Evolutionary conservation across 2,329 filamentous ascomycete genomes (phyloP).

Genomic region (Ophiostoma pallidulum): DNA sequence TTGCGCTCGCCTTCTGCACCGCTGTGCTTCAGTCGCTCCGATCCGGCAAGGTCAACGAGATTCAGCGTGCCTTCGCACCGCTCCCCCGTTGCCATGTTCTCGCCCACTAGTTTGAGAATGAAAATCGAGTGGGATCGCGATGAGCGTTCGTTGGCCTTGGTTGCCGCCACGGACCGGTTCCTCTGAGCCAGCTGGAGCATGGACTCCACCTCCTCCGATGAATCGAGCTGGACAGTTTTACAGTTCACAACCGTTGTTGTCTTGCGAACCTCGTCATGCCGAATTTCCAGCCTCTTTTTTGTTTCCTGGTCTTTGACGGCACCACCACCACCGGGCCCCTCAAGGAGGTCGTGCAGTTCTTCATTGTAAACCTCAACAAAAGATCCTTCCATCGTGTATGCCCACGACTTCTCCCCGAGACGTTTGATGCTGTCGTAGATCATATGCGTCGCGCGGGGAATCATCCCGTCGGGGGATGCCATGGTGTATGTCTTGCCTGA

Average conservation of each 20-base stretch:
- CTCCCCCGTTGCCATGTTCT: slow-evolving; percentile 68
- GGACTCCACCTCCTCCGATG: slow-evolving; percentile 66
- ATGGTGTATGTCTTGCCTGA: slow-evolving; percentile 97
- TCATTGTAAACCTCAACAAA: slow-evolving; percentile 99
- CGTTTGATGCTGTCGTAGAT: slow-evolving; percentile 83
- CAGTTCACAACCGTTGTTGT: slow-evolving; percentile 76
- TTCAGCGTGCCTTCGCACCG: slow-evolving; percentile 89
- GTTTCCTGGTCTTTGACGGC: slow-evolving; percentile 53
- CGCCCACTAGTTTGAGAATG: slow-evolving; percentile 68
- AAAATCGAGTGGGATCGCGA: slow-evolving; percentile 95
- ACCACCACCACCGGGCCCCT: slow-evolving; percentile 25
- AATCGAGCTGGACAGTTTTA: slow-evolving; percentile 66
- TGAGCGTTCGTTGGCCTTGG: slow-evolving; percentile 93
- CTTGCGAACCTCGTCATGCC: slow-evolving; percentile 73
- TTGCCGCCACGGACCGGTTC: slow-evolving; percentile 88
- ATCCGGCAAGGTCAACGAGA: slow-evolving; percentile 89
- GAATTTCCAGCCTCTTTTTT: slow-evolving; percentile 80
- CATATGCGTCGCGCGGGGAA: slow-evolving; percentile 83
- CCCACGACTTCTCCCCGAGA: slow-evolving; percentile 85
- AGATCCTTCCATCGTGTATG: slow-evolving; percentile 85
- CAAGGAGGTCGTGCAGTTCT: slow-evolving; percentile 81
- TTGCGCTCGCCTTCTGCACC: slow-evolving; percentile 77
- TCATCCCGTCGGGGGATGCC: slow-evolving; percentile 87
- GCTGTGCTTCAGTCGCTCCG: slow-evolving; percentile 80
- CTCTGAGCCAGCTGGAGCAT: slow-evolving; percentile 73